Conservation (phyloP, 2,329 filamentous ascomycete genomes). For the Parascedosporium putredinis region DNA sequence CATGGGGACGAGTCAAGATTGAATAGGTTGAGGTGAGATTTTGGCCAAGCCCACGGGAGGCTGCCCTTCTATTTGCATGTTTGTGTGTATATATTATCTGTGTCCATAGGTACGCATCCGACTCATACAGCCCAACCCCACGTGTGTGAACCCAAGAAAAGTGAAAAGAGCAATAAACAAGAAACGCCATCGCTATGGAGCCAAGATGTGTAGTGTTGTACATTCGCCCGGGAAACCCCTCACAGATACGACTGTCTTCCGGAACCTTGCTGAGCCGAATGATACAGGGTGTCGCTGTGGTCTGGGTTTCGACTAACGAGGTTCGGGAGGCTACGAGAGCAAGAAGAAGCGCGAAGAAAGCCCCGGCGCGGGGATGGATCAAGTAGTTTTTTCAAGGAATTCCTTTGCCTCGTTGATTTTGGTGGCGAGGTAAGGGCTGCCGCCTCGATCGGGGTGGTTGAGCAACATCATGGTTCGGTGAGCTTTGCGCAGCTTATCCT, state of each 20-base stretch:
- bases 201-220: constrained; percentile 28
- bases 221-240: constrained; percentile 14
- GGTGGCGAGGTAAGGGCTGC: constrained; percentile 89
- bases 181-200: constrained; percentile 34
- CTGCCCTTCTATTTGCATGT: constrained; percentile 5
- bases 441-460: constrained; percentile 95
- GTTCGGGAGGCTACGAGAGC: no score
- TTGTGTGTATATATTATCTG: neutral
- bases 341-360: no score
- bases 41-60: neutral
- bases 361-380: no score
- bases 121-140: neutral
- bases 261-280: no score
- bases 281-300: neutral
- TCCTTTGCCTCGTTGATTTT: constrained; percentile 99
- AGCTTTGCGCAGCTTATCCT: constrained; percentile 90
- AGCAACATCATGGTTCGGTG: constrained; percentile 93
- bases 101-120: constrained; percentile 2
- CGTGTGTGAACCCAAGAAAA: no score
- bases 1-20: neutral
- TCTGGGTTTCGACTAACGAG: no score
- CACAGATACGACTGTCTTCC: no score
- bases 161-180: constrained; percentile 21
- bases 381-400: constrained; percentile 66
- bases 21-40: constrained; percentile 3